Evolutionary conservation across 139 green algal genomes (phyloP).

Genomic region (Chlorella sorokiniana): DNA sequence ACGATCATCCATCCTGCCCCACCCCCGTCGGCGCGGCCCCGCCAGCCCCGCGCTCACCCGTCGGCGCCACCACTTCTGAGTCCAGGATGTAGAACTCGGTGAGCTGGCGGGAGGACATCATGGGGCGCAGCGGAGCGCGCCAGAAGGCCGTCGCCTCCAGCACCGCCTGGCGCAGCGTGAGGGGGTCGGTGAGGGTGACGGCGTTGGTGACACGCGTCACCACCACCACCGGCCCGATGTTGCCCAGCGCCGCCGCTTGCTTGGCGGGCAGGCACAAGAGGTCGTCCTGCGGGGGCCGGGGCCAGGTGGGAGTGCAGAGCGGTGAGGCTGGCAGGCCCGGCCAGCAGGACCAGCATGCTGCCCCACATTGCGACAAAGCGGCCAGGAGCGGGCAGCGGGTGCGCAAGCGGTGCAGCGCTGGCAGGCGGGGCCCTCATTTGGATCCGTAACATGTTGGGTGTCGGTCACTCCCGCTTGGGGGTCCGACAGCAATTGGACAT

Average conservation of each 20-base stretch:
- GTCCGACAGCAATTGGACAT: constrained; percentile 33
- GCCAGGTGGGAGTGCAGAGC: not conserved
- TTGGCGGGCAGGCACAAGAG: constrained; percentile 90
- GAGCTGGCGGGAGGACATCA: constrained; percentile 74
- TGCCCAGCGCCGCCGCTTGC: constrained; percentile 68
- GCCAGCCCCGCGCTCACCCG: not conserved
- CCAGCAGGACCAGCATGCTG: not conserved
- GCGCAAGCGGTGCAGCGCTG: not conserved
- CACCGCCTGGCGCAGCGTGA: constrained; percentile 69
- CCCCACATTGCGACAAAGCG: constrained; percentile 1
- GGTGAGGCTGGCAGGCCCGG: not conserved
- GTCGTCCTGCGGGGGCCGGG: constrained; percentile 81
- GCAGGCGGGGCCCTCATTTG: not conserved
- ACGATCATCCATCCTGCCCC: no score
- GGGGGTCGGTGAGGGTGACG: constrained; percentile 86
- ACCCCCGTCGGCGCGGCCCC: no score
- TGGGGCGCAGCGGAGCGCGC: constrained; percentile 65
- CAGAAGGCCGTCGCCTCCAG: constrained; percentile 81
- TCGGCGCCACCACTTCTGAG: constrained; percentile 64
- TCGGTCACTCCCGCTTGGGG: not conserved
- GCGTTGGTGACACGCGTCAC: constrained; percentile 83
- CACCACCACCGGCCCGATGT: constrained; percentile 89
- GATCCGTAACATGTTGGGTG: constrained; percentile 7
- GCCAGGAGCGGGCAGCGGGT: not conserved
- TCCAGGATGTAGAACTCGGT: constrained; percentile 93